These are phyloP conservation scores for Penicillium dipodomyicola DNA, from an alignment of 495 filamentous ascomycete species.

Conservation along the genomic window DNA sequence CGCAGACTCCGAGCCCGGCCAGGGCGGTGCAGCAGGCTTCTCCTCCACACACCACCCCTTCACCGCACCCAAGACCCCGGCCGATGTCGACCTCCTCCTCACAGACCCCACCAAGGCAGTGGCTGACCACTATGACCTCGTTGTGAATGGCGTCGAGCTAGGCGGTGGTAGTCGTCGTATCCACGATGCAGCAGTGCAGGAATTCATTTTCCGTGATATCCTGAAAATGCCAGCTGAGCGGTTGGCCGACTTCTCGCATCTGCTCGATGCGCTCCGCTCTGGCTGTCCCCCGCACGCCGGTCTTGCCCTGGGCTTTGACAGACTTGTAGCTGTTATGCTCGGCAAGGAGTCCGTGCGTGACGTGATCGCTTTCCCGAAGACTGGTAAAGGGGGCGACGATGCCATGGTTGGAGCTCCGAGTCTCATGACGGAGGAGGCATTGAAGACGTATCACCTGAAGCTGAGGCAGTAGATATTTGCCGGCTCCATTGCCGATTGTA, in stretches of 20 bases:
- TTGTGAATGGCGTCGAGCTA: constrained; percentile 92
- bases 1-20: constrained; percentile 69
- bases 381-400: constrained; percentile 77
- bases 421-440: constrained; percentile 57
- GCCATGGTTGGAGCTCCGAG: constrained; percentile 73
- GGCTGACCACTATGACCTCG: constrained; percentile 90
- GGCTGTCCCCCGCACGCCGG: constrained; percentile 98
- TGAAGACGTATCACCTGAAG: constrained; percentile 65
- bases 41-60: constrained; percentile 94
- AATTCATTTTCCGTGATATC: constrained; percentile 80
- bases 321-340: constrained; percentile 77
- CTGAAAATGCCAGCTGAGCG: constrained; percentile 62
- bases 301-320: constrained; percentile 88
- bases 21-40: constrained; percentile 76
- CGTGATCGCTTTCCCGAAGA: constrained; percentile 97
- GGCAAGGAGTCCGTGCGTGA: constrained; percentile 75
- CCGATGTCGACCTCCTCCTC: constrained; percentile 72
- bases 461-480: constrained; percentile 24
- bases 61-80: constrained; percentile 72
- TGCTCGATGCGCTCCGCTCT: constrained; percentile 74
- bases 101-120: constrained; percentile 67
- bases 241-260: constrained; percentile 74
- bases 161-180: constrained; percentile 93
- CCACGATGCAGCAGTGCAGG: constrained; percentile 79
- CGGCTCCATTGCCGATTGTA: not conserved